Percentiles rank a stretch among this genome's conserved stretches.
phyloP scores from a whole-genome alignment of 2,329 filamentous ascomycete genomes.

The Phoma sp. region DNA sequence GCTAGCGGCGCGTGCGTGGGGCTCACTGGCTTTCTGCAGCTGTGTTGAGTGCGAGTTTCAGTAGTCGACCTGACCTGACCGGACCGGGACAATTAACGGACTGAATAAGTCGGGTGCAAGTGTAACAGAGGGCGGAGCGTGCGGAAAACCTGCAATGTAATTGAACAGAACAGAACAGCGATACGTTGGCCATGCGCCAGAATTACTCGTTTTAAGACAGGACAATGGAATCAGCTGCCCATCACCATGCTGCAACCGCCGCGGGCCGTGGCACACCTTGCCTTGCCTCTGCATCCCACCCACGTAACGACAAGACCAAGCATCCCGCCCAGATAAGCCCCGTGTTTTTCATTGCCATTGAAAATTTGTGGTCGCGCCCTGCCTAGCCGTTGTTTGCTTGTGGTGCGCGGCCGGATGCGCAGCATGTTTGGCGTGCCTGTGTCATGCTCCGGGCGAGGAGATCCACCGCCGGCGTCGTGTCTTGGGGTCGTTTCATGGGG shows the following conservation, averaged over 20 bases:
- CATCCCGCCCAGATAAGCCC: constrained; percentile 38
- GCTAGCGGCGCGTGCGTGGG: constrained; percentile 38
- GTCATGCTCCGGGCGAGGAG: constrained; percentile 22
- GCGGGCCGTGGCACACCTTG: too few relatives aligned
- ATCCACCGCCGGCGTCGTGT: constrained; percentile 22
- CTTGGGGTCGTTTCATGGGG: constrained; percentile 26
- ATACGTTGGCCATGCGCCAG: constrained; percentile 5
- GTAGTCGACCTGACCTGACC: background rate
- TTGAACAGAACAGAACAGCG: background rate
- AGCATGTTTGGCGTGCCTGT: constrained; percentile 15
- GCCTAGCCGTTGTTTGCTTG: constrained; percentile 20
- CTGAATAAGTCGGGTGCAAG: background rate
- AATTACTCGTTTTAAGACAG: constrained; percentile 5
- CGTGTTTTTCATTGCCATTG: constrained; percentile 30
- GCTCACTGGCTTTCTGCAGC: constrained; percentile 13
- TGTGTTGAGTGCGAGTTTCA: constrained; percentile 16
- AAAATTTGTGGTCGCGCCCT: constrained; percentile 32
- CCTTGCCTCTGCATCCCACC: constrained; percentile 21
- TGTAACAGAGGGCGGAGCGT: background rate
- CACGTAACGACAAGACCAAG: constrained; percentile 23
- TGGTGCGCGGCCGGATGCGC: constrained; percentile 33
- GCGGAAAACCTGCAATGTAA: constrained; percentile 8
- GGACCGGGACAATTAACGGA: constrained; percentile 4
- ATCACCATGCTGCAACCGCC: too few relatives aligned
- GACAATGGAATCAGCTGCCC: background rate